These are phyloP conservation scores for Rhododendron ferrugineum DNA, from an alignment of 148 eudicot genomes.

Conservation along the genomic window DNA sequence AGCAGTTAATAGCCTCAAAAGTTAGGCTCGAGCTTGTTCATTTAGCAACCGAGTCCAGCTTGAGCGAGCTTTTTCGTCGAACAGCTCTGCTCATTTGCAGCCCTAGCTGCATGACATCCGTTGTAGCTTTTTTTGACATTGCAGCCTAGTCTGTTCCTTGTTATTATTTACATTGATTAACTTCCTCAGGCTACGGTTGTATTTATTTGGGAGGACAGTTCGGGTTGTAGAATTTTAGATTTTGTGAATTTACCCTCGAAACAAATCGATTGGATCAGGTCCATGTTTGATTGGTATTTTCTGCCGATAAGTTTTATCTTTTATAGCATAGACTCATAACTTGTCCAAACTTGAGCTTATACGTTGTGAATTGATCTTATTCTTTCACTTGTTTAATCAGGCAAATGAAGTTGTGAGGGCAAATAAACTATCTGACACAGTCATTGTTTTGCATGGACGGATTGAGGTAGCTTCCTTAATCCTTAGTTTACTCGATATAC, in stretches of 20 bases:
- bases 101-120: neutral
- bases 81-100: neutral
- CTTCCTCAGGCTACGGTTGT: neutral
- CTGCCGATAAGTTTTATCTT: neutral
- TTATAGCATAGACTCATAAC: neutral
- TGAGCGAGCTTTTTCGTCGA: neutral
- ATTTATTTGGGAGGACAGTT: neutral
- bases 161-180: neutral
- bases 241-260: neutral
- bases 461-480: constrained; percentile 60
- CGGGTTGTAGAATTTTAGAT: neutral
- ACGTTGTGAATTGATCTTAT: neutral
- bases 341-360: neutral
- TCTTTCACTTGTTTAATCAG: constrained; percentile 31
- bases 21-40: neutral
- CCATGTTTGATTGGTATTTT: neutral
- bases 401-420: constrained; percentile 95
- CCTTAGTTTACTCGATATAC: neutral
- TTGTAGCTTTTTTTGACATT: neutral
- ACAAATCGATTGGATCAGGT: neutral
- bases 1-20: neutral
- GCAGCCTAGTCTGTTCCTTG: neutral
- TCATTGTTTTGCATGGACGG: constrained; percentile 92
- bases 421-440: constrained; percentile 72
- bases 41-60: neutral